Percentiles rank a stretch among this genome's conserved stretches.
These are phyloP conservation scores for Ceratonia siliqua DNA, from an alignment of 306 rosid genomes.

Conservation along the genomic window DNA sequence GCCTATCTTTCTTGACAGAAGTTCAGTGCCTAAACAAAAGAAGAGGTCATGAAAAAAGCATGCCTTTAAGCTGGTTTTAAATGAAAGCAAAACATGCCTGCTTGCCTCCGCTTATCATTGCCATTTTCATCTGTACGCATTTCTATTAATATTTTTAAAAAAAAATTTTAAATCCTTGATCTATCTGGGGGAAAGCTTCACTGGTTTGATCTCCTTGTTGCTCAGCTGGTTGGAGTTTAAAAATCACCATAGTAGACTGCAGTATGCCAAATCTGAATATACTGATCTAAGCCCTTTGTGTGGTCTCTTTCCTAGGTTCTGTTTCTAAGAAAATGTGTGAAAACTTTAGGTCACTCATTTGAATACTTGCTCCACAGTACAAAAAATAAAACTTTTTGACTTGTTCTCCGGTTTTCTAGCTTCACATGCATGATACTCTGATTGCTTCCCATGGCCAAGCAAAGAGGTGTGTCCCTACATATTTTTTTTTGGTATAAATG, in stretches of 20 bases:
- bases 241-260: background rate
- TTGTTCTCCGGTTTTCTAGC: background rate
- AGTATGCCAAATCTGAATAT: background rate
- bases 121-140: background rate
- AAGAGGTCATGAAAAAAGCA: too few relatives aligned
- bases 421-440: background rate
- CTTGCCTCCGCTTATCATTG: background rate
- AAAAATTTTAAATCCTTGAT: too few relatives aligned
- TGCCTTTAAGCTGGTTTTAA: background rate
- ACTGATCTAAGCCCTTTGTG: conserved; percentile 11
- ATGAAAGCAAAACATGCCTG: background rate
- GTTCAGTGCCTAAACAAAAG: too few relatives aligned
- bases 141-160: too few relatives aligned
- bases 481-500: background rate
- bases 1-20: too few relatives aligned
- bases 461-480: background rate
- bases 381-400: background rate
- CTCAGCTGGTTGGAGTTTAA: background rate
- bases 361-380: background rate
- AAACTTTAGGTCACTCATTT: background rate
- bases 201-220: background rate
- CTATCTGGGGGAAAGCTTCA: background rate
- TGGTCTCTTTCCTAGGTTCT: conserved; percentile 28
- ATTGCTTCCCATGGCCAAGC: background rate
- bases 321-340: background rate